Base-by-base conservation (phyloP, 495 filamentous ascomycete genomes). In the Aspergillus steynii region DNA sequence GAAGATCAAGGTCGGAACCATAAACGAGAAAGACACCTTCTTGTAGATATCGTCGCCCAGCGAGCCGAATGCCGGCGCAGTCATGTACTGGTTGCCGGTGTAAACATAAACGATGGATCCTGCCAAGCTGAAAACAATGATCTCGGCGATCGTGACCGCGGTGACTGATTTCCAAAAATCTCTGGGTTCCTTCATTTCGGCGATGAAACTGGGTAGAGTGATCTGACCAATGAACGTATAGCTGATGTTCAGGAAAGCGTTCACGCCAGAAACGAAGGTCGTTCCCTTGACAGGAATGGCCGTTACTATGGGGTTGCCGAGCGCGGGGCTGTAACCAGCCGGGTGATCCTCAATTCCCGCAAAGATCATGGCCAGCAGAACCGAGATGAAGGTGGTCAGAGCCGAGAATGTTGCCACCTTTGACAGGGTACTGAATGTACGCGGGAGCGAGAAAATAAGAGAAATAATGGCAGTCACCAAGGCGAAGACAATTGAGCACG, bases 161-260 rank as follows among this genome's bases (percentile, higher is more conserved):
- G 90, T 95, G 2, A 96, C 82, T 27, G 92, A 91, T 73, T 96
- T 96, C 68, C 90, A 92, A 71, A 96, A 96, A 63, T 96, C 92
- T 59, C 81, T 82, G 0, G 92, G 92, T 42, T 95, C 83, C 68
- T 85, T 87, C 92, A 96, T 96, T 71, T 96, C 92, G 4, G 92
- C 92, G 63, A 96, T 96, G 78, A 96, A 96, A 66, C 87, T 90
- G 2, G 92, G 92, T 28, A 96, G 80, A 0, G 92, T 96, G 71
- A 96, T 96, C 70, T 96, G 92, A 4, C 92, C 92, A 63, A 96
- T 95, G 74, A 96, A 95, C 6, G 92, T 96, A 73, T 95, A 96
- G 73, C 84, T 86, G 68, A 96, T 96, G 72, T 96, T 96, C 64
- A 96, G 76, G 75, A 95, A 95, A 2, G 91, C 92, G 53, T 83